Percentiles rank a stretch among this genome's conserved stretches.
These are phyloP conservation scores for Pelargonium myrrhifolium DNA, from an alignment of 441 rosid species.

Conservation along the genomic window DNA sequence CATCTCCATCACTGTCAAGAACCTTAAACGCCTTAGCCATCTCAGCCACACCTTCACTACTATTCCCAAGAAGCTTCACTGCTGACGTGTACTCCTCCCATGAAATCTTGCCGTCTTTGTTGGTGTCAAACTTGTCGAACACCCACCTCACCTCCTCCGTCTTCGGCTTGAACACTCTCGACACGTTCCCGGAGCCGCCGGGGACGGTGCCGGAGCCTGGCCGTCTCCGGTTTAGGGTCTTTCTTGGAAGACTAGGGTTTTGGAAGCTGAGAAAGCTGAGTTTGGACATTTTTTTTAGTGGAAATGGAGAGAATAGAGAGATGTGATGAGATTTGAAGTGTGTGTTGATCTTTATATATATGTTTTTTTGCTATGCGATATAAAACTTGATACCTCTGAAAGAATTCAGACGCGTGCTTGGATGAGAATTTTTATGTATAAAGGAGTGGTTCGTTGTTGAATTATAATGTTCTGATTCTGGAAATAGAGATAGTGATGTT, in stretches of 20 bases:
- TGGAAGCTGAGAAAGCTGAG: slow-evolving; percentile 29
- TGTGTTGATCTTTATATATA: too few species aligned
- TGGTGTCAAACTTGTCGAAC: slow-evolving; percentile 41
- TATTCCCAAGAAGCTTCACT: slow-evolving; percentile 22
- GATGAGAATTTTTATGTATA: too few species aligned
- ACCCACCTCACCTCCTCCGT: slow-evolving; percentile 47
- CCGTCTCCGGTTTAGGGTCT: slow-evolving; percentile 1
- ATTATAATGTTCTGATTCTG: too few species aligned
- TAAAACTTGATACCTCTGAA: too few species aligned
- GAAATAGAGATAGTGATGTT: too few species aligned
- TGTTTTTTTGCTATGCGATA: too few species aligned
- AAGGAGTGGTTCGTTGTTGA: too few species aligned
- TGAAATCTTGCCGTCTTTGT: slow-evolving; percentile 53
- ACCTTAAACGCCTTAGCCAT: slow-evolving; percentile 30
- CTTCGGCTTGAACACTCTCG: slow-evolving; percentile 22
- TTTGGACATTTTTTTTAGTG: slow-evolving; percentile 19
- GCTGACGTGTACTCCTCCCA: slow-evolving; percentile 37
- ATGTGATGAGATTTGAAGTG: background rate
- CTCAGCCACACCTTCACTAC: slow-evolving; percentile 28
- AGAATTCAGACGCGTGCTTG: too few species aligned
- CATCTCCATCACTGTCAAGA: slow-evolving; percentile 38
- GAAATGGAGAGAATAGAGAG: background rate
- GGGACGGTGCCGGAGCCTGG: background rate
- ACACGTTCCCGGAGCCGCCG: background rate
- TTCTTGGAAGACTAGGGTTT: slow-evolving; percentile 16